Base-by-base conservation (phyloP, 208 protist genomes). In the Blastocrithidia nonstop region DNA sequence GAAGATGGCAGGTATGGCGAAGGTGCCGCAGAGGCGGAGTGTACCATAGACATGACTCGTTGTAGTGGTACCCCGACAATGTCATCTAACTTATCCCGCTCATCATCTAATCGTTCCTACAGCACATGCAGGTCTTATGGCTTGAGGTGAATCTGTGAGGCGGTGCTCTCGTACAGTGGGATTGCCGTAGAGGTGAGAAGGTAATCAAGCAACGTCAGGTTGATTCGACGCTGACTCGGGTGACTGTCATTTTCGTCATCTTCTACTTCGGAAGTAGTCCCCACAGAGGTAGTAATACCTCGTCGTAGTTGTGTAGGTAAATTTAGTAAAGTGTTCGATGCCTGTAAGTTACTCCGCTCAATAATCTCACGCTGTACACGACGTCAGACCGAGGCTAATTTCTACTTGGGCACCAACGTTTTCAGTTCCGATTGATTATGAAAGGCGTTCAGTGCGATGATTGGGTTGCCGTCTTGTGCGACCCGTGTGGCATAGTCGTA, bases 31-130 rank as follows among this genome's bases (percentile, higher is more conserved):
- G n/a, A n/a, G n/a, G n/a, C n/a, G n/a, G n/a, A n/a, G n/a, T n/a
- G n/a, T n/a, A n/a, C n/a, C n/a, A n/a, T n/a, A n/a, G n/a, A n/a
- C n/a, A n/a, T 23, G 9, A 57, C 60, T 1, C 49, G 58, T 38
- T 66, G 61, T 1, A 78, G 55, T 9, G 73, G 51, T 56, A 83
- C 64, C n/a, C 65, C 73, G 11, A 83, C 68, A n/a, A 83, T 53
- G 17, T 78, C 69, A 33, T 71, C 58, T 9, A 41, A 50, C 17
- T 45, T 54, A 27, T 55, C 54, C 16, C 66, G 68, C 36, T 54
- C 50, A 15, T 61, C 54, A 1, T 72, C 64, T 20, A 82, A 50
- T 11, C 50, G 54, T 0, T 54, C 51, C 41, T 51, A 57, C 17
- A 82, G 48, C 24, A 39, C 39, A 1, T 38, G 42, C 5, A 82